Base-by-base conservation (phyloP, 441 rosid species). In the Lepidium campestre region DNA sequence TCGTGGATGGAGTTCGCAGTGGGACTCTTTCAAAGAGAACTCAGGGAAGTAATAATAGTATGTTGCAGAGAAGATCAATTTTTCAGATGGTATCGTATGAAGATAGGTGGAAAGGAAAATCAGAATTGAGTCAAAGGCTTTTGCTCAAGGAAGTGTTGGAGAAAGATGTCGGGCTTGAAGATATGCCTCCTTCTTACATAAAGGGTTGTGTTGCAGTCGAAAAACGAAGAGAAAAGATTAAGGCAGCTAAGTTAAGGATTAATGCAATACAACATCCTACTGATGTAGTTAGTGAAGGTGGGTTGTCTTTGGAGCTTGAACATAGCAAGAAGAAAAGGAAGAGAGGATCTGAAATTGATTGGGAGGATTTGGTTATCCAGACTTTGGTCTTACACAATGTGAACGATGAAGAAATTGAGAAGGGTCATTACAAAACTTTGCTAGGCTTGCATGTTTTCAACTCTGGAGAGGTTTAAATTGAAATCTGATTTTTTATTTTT, bases 41-140 rank as follows among this genome's bases (percentile, higher is more conserved):
- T 68, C 72, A 48, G 37, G 72, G 44, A 48, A 41, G n/a, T 53
- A 17, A 22, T 18, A 12, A 6, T 45, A 52, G 68, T 55, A 61
- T 59, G 46, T 54, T 58, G 53, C 45, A 70, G 15, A 74, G 50
- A 65, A 62, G 62, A 31, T 40, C 67, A 4, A 64, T 32, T 3
- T 57, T 68, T 45, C 78, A 76, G 25, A 69, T 78, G 65, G 55
- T 62, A 18, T 65, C 71, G 0, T 57, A 49, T 62, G 62, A 62
- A 46, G 87, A 84, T 62, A 89, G 97, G 96, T 91, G 99, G 99
- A 81, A 70, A 52, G 99, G 97, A 25, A 83, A 79, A 70, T 91
- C 91, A 1, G 80, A 74, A 40, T 67, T 91, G 77, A 85, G 98
- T 75, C 85, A 82, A 77, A 86, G 79, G 75, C 85, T 89, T 75